Base-by-base conservation (phyloP, 371 early-diverging fungal genomes). In the Blyttiomyces sp. region DNA sequence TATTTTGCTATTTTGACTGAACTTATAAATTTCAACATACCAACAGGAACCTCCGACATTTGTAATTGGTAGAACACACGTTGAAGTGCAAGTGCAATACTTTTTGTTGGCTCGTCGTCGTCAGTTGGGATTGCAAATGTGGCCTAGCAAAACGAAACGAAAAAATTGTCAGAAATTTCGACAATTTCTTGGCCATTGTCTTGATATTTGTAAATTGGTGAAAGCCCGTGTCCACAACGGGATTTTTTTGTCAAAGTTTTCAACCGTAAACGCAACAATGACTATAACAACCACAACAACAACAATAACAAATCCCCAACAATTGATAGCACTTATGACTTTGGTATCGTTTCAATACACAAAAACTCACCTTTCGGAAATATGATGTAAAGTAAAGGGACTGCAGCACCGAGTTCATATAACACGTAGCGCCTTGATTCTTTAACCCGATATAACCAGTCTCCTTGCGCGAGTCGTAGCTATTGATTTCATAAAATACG, bases 341-440 rank as follows among this genome's bases (percentile, higher is more conserved):
- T 21, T 36, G 13, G 36, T 9, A n/a, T 23, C 13, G 9, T 6
- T 6, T 17, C 28, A 19, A 42, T 7, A 21, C 19, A 27, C 4
- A 34, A 19, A 51, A 19, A 35, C 69, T 51, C 27, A 74, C 80
- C 59, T 90, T 90, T 57, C 95, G 87, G 76, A 99, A 98, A 70
- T 86, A 85, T 63, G 90, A 93, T 24, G 98, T 98, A 65, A 93
- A 94, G 73, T 90, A 98, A 16, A 99, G 83, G 3, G 96, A 93
- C 75, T 99, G 99, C 32, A 99, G 84, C 16, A 99, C 81, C 43
- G 98, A 95, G 82, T 99, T 99, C 92, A 99, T 93, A 73, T 99
- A 99, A 80, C 99, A 98, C 0, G 99, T 99, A 1, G 99, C 99
- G 11, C 99, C 99, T 71, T 98, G 96, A 74, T 99, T 99, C 54